These are phyloP conservation scores for Vitis amurensis DNA, from an alignment of 164 flowering plant species.

Conservation along the genomic window DNA sequence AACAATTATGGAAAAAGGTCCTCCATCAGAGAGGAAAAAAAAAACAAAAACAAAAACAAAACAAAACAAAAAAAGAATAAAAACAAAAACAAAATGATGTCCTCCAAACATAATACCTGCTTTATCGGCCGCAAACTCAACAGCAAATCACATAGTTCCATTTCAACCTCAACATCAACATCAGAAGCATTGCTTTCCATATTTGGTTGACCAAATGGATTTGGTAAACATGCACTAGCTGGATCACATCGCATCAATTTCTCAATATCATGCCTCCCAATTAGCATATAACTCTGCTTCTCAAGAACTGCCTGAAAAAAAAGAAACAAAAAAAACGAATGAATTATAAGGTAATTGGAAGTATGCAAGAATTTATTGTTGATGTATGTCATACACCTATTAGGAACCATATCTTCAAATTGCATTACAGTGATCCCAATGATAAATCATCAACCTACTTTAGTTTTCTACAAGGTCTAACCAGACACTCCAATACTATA, in stretches of 20 bases:
- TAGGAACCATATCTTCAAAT: neutral
- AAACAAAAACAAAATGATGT: neutral
- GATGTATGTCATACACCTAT: neutral
- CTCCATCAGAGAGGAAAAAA: neutral
- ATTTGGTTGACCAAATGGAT: constrained; percentile 44
- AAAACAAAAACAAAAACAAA: neutral
- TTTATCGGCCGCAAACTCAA: constrained; percentile 81
- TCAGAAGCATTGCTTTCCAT: constrained; percentile 39
- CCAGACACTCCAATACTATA: too few species aligned
- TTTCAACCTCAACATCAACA: constrained; percentile 70
- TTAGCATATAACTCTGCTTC: constrained; percentile 97
- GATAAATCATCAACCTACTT: neutral
- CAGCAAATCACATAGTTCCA: constrained; percentile 67
- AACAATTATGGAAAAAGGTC: neutral
- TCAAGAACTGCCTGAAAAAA: constrained; percentile 96
- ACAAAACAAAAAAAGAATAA: neutral
- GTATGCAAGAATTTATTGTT: neutral
- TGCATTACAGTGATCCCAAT: neutral
- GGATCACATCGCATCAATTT: constrained; percentile 87
- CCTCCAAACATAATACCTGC: constrained; percentile 53
- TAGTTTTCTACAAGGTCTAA: neutral
- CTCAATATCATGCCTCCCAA: constrained; percentile 96
- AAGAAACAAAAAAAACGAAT: neutral
- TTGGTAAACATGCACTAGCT: constrained; percentile 72
- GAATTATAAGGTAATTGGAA: neutral